Evolutionary conservation across 495 filamentous ascomycete genomes (phyloP), one percentile per base, ranked within the genome.

Genomic region (Aspergillus coremiiformis): DNA sequence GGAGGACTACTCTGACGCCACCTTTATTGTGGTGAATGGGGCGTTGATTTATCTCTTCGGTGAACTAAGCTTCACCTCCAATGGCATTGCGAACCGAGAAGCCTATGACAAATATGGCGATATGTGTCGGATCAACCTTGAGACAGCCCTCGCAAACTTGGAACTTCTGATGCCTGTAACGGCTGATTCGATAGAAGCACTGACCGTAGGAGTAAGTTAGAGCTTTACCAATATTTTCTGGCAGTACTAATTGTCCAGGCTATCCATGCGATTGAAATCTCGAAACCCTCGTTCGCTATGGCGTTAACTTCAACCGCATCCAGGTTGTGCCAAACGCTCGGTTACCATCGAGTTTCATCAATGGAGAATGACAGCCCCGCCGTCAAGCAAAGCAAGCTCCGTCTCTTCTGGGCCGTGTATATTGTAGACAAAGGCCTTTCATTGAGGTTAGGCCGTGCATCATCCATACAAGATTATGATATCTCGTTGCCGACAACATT

Each of bases 401-500:
- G 43, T 20, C 53, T 84, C 9, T 88, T 88, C 59, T 88, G 84
- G 84, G 73, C 79, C 15, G 64, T 76, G 3, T 86, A 86, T 55
- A 74, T 77, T 23, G 62, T 83, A 7, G 75, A 85, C 53, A 83
- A 79, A 53, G 73, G 72, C 11, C 65, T 88, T 20, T 78, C 84
- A 0, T 66, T 88, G n/a, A 78, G 84, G 5, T 66, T 85, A 11
- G 84, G 84, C 1, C 79, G 82, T 5, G 77, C 82, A 0, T 77
- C 80, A 0, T 66, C 72, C 4, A 74, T 86, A 24, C 81, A 82
- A 23, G 81, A 85, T 59, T 83, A 76, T 61, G 84, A 87, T 51
- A 82, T 86, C 56, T 77, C 78, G 0, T 59, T 84, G 5, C 69
- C 77, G 2, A 46, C 57, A 1, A 57, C 62, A 12, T 56, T 72